A percentile compares a stretch with the other conserved stretches of the same genome.
Evolutionary conservation across 139 green algal species (phyloP).

Genomic region (Micractinium conductrix): DNA sequence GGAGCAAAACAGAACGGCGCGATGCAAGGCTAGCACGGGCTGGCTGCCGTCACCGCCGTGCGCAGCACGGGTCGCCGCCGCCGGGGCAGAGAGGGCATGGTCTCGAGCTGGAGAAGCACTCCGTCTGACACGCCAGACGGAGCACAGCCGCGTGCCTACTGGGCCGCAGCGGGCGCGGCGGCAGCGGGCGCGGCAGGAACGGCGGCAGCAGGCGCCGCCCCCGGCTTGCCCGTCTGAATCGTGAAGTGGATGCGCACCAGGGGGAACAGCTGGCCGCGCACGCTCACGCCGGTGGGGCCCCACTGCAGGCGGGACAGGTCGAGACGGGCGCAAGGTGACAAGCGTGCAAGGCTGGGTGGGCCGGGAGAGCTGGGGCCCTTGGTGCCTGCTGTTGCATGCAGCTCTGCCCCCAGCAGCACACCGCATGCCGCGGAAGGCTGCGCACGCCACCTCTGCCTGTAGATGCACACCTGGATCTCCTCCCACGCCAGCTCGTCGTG

Average conservation of each 20-base stretch:
- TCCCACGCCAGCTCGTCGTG: conserved; percentile 76
- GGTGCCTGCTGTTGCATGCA: no score
- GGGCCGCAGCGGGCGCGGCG: not conserved
- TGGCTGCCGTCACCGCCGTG: no score
- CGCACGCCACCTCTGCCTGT: no score
- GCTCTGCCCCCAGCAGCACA: no score
- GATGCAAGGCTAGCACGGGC: no score
- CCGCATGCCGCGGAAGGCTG: no score
- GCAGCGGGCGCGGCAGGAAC: not conserved
- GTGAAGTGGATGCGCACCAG: conserved; percentile 81
- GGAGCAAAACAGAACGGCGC: no score
- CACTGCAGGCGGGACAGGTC: conserved; percentile 58
- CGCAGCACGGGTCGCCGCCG: no score
- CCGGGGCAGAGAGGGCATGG: no score
- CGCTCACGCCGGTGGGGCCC: conserved; percentile 54
- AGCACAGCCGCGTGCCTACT: not conserved
- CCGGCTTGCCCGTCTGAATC: conserved; percentile 17
- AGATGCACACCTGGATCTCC: conserved; percentile 73
- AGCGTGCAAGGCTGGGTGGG: not conserved
- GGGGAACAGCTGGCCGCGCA: conserved; percentile 63
- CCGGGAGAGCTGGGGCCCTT: not conserved
- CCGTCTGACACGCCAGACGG: no score
- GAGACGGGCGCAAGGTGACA: not conserved
- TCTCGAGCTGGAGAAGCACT: no score
- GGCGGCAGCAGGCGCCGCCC: not conserved